Conservation (phyloP, 2,329 filamentous ascomycete species). For the Monosporascus sp. region DNA sequence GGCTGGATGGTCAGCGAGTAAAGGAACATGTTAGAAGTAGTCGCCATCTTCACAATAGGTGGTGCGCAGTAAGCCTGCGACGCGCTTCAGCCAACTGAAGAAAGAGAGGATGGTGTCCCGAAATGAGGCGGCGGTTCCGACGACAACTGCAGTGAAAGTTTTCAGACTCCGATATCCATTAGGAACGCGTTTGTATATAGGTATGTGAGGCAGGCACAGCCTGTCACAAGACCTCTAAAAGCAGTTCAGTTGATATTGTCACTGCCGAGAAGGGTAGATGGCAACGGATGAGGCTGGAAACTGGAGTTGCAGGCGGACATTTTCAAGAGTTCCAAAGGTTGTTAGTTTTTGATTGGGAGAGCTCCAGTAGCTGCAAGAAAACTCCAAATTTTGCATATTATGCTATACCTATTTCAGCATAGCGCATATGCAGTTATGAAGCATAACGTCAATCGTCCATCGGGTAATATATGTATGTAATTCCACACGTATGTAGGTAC, state of each 20-base stretch:
- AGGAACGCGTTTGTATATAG: background rate
- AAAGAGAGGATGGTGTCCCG: background rate
- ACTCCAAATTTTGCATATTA: too few relatives aligned
- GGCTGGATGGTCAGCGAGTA: conserved; percentile 96
- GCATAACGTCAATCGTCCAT: too few relatives aligned
- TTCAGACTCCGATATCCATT: background rate
- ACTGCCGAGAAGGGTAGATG: too few relatives aligned
- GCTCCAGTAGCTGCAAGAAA: conserved; percentile 2
- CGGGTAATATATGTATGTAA: too few relatives aligned
- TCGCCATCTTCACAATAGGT: conserved; percentile 66
- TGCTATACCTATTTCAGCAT: background rate
- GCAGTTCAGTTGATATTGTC: too few relatives aligned
- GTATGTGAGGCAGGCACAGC: background rate
- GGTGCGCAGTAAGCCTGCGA: conserved; percentile 29
- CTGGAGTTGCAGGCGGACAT: too few relatives aligned
- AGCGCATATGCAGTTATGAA: background rate
- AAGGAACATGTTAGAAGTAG: conserved; percentile 97
- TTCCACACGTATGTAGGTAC: too few relatives aligned
- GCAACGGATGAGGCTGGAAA: too few relatives aligned
- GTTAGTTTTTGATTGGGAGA: conserved; percentile 12
- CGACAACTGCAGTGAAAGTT: background rate
- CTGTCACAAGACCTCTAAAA: background rate
- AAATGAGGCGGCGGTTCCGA: conserved; percentile 5
- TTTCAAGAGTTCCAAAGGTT: conserved; percentile 11
- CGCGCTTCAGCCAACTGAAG: conserved; percentile 12